Conservation (phyloP, 2,329 filamentous ascomycete genomes). For the Ophiosphaerella korrae region DNA sequence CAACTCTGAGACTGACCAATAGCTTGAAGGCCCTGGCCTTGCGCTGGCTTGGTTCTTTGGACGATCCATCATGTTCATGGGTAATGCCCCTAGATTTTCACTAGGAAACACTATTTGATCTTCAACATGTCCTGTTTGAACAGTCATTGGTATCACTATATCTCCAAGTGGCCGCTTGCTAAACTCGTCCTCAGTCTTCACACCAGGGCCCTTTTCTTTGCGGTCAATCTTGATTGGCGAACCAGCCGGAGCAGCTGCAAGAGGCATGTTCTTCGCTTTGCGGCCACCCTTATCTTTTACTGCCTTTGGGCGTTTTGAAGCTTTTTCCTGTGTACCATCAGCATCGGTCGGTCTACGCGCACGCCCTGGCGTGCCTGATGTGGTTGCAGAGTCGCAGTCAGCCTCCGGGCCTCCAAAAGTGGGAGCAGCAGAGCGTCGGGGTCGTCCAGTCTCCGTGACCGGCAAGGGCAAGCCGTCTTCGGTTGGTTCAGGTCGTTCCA, state of each 20-base stretch:
- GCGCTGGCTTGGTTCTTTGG: constrained; percentile 39
- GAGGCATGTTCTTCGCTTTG: constrained; percentile 49
- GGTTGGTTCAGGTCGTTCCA: constrained; percentile 47
- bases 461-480: constrained; percentile 46
- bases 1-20: constrained; percentile 84
- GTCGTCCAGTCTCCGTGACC: constrained; percentile 56
- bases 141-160: constrained; percentile 32
- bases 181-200: constrained; percentile 43
- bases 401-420: constrained; percentile 70
- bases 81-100: constrained; percentile 26
- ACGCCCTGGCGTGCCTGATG: constrained; percentile 43
- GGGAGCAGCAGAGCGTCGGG: constrained; percentile 64
- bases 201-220: constrained; percentile 36
- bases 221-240: constrained; percentile 45
- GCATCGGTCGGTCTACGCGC: constrained; percentile 37
- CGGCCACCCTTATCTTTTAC: constrained; percentile 46
- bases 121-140: constrained; percentile 30
- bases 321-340: constrained; percentile 41
- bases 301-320: constrained; percentile 50
- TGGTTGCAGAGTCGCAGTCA: constrained; percentile 61
- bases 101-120: constrained; percentile 30
- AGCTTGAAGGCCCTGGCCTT: constrained; percentile 73
- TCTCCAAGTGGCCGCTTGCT: constrained; percentile 35
- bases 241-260: constrained; percentile 45
- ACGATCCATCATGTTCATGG: constrained; percentile 42